phyloP scores from a whole-genome alignment of 2,329 filamentous ascomycete species.

The Aschersonia sp. region DNA sequence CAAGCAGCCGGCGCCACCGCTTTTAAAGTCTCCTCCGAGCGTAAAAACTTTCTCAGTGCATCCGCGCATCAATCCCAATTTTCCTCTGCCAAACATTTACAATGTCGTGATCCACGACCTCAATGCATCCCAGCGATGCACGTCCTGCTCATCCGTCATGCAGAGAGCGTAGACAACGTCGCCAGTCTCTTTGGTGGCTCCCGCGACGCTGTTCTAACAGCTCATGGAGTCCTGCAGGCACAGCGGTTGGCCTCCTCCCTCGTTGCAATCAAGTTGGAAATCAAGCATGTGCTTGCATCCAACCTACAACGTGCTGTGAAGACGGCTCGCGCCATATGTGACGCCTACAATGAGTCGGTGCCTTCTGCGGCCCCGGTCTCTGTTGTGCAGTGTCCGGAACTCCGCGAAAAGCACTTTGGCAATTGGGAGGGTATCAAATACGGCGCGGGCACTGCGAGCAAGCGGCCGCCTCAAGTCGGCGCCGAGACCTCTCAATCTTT shows the following conservation, averaged over 20 bases:
- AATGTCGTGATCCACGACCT: too few relatives aligned
- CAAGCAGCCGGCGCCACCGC: too few relatives aligned
- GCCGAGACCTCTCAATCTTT: conserved; percentile 58
- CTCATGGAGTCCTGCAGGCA: conserved; percentile 71
- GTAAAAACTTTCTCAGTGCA: too few relatives aligned
- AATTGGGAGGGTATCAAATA: conserved; percentile 53
- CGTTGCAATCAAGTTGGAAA: conserved; percentile 11
- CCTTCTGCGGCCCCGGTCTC: conserved; percentile 2
- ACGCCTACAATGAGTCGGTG: conserved; percentile 28
- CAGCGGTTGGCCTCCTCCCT: conserved; percentile 54
- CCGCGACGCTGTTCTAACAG: conserved; percentile 67
- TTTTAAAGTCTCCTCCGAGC: too few relatives aligned
- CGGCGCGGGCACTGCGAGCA: conserved; percentile 14
- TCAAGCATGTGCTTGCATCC: conserved; percentile 63
- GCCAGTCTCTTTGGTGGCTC: conserved; percentile 65
- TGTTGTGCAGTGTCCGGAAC: conserved; percentile 18
- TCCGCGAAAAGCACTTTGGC: conserved; percentile 66
- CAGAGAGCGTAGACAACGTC: conserved; percentile 83
- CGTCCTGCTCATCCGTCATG: conserved; percentile 71
- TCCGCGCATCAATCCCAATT: too few relatives aligned
- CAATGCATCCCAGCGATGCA: conserved; percentile 12
- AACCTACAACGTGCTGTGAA: conserved; percentile 59
- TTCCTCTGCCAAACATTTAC: too few relatives aligned
- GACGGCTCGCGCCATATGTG: conserved; percentile 53
- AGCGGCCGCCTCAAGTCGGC: conserved; percentile 22